Evolutionary conservation across 2,329 filamentous ascomycete genomes (phyloP), one percentile per base, ranked within the genome.

Genomic region (Epicoccum nigrum): DNA sequence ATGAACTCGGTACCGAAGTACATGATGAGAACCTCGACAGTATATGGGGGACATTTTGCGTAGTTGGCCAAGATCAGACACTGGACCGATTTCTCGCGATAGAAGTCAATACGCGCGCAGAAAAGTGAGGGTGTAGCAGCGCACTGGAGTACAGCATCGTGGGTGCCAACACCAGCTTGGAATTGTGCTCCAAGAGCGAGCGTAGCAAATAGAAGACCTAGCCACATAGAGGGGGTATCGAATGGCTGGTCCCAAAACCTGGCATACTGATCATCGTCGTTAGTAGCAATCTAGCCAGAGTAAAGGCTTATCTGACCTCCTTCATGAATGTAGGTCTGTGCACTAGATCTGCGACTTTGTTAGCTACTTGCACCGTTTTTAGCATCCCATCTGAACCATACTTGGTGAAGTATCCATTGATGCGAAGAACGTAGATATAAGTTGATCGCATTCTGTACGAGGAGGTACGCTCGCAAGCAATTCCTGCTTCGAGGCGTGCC

Each of bases 201-300:
- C 42, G 75, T 69, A 35, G 67, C 64, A 56, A 78, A 80, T 7
- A 79, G 52, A 1, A 77, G 63, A 3, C 76, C 76, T 15, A 79
- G 54, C 77, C 77, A 80, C 56, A 75, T 72, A 7, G 75, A 68
- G 0, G 76, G 64, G 2, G 68, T 67, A 15, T 59, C 59, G 8
- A 64, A 68, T 1, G 73, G 75, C 30, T 71, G 63, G n/a, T 53
- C 45, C 77, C 77, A 80, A 54, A 80, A 79, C 2, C 56, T 40
- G 21, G 74, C 68, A 45, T 79, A 79, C 72, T 78, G 39, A 6
- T 13, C 27, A 21, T 3, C 4, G 9, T 4, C 7, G 33, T 65
- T 27, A 63, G 53, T n/a, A 17, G 6, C 7, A 23, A 7, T 15
- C 12, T 4, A 3, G 9, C 9, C 13, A 12, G 7, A 7, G n/a